A percentile compares a stretch with the other conserved stretches of the same genome.
These are phyloP conservation scores for Boletus vermiculosoides DNA, from an alignment of 768 basidiomycete genomes.

Conservation along the genomic window DNA sequence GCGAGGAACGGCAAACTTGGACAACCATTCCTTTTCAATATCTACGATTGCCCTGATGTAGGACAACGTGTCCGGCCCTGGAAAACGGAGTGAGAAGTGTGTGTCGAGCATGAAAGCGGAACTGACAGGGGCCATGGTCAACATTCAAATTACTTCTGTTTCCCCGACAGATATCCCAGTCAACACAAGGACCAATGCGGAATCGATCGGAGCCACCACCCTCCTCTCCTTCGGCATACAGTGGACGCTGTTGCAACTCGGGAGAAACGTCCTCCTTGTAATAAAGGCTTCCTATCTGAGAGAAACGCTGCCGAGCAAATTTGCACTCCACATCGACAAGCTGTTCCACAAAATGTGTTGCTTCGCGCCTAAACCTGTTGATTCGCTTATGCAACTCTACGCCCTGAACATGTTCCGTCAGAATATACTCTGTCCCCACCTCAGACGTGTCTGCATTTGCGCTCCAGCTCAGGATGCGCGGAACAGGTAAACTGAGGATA, in stretches of 20 bases:
- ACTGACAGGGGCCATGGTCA: slow-evolving; percentile 37
- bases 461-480: slow-evolving; percentile 33
- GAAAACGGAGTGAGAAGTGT: not conserved
- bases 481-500: slow-evolving; percentile 28
- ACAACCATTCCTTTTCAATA: slow-evolving; percentile 1
- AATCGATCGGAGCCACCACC: slow-evolving; percentile 30
- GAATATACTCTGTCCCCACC: slow-evolving; percentile 35
- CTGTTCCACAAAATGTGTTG: slow-evolving; percentile 13
- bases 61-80: slow-evolving; percentile 2
- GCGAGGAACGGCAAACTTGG: slow-evolving; percentile 1
- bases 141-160: slow-evolving; percentile 25
- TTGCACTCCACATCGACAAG: slow-evolving; percentile 23
- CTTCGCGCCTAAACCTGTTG: not conserved
- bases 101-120: not conserved
- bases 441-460: slow-evolving; percentile 19
- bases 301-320: slow-evolving; percentile 24
- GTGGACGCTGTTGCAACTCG: slow-evolving; percentile 8
- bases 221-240: slow-evolving; percentile 26
- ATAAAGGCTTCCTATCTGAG: slow-evolving; percentile 37
- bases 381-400: slow-evolving; percentile 19
- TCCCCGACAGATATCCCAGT: slow-evolving; percentile 29
- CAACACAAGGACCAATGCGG: slow-evolving; percentile 6
- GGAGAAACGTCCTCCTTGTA: slow-evolving; percentile 30
- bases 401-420: slow-evolving; percentile 34
- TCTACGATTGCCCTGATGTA: slow-evolving; percentile 1